Base-by-base conservation (phyloP, 768 basidiomycete genomes). In the Gloeostereum incarnatum region DNA sequence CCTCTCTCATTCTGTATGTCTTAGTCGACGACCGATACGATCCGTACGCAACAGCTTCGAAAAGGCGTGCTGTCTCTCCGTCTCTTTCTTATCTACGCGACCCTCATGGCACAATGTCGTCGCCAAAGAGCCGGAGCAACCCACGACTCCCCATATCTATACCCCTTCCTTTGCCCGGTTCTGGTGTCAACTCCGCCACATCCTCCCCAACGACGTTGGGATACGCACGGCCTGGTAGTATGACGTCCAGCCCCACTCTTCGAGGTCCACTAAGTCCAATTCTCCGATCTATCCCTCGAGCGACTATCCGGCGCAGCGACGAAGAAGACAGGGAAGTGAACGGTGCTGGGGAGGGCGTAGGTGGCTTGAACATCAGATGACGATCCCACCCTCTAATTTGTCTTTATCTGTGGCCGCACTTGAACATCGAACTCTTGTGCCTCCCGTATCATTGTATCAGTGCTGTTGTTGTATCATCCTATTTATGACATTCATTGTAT, bases 1-100 rank as follows among this genome's bases (percentile, higher is more conserved):
- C 26, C 13, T 26, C 3, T 24, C 11, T 36, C 2, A 30, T 37
- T 19, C 11, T 31, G 13, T 19, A 13, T n/a, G n/a, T 31, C 35
- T 6, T 48, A 86, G 84, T 84, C 45, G 86, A 88, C 40, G 86
- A 89, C 53, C 78, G 86, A 7, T 89, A 82, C 54, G 86, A 89
- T 53, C 86, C 86, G 35, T 89, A 89, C 58, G 79, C 81, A 22
- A 76, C 71, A 31, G 66, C 79, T 13, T 75, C 79, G 14, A 89
- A 89, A 58, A 75, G 86, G 29, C 77, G 86, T 27, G 86, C 86
- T 8, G 85, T 88, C 17, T 89, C 86, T 9, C 86, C 86, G 5
- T 87, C 85, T 4, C 56, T 87, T 42, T 73, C 76, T 8, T 70
- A 73, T 52, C 63, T 85, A 14, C 72, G 82, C 34, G 81, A 81